Percentiles rank a stretch among this genome's conserved stretches.
phyloP scores from a whole-genome alignment of 1,284 basidiomycete genomes.

The Ganoderma lingzhi region DNA sequence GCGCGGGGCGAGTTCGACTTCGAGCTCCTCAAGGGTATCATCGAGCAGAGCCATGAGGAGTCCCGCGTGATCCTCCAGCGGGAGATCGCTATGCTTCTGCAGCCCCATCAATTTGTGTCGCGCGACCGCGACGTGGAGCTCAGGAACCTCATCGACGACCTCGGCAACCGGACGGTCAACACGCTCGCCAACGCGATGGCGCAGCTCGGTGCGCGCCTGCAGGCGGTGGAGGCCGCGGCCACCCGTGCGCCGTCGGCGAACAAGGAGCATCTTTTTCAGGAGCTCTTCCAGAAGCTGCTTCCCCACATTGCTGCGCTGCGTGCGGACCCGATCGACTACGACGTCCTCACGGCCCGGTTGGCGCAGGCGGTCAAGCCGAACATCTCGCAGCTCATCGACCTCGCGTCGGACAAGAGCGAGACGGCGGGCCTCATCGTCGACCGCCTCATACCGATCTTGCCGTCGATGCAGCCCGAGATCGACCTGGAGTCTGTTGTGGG shows the following conservation, averaged over 20 bases:
- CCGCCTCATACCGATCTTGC: slow-evolving; percentile 71
- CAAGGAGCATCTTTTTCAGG: slow-evolving; percentile 63
- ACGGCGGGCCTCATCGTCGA: slow-evolving; percentile 83
- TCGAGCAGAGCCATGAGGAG: slow-evolving; percentile 73
- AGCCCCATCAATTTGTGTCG: slow-evolving; percentile 37
- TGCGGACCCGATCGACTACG: slow-evolving; percentile 77
- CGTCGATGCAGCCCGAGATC: slow-evolving; percentile 52
- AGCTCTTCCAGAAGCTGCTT: slow-evolving; percentile 63
- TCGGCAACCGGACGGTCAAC: slow-evolving; percentile 60
- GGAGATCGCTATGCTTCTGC: slow-evolving; percentile 58
- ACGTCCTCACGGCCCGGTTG: slow-evolving; percentile 73
- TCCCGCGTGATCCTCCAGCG: slow-evolving; percentile 62
- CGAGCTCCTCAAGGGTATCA: slow-evolving; percentile 72
- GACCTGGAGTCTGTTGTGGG: slow-evolving; percentile 65
- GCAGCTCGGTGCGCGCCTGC: slow-evolving; percentile 67
- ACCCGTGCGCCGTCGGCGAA: slow-evolving; percentile 50
- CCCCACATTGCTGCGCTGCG: slow-evolving; percentile 68
- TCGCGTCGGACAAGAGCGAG: slow-evolving; percentile 86
- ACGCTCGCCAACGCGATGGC: slow-evolving; percentile 67
- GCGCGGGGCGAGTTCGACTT: slow-evolving; percentile 81
- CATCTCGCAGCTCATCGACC: slow-evolving; percentile 85
- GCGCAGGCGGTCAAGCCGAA: slow-evolving; percentile 87
- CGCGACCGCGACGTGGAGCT: slow-evolving; percentile 35
- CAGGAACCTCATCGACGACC: slow-evolving; percentile 58
- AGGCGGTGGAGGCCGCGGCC: slow-evolving; percentile 51